Base-by-base conservation (phyloP, 768 basidiomycete genomes). In the Russula sp. region DNA sequence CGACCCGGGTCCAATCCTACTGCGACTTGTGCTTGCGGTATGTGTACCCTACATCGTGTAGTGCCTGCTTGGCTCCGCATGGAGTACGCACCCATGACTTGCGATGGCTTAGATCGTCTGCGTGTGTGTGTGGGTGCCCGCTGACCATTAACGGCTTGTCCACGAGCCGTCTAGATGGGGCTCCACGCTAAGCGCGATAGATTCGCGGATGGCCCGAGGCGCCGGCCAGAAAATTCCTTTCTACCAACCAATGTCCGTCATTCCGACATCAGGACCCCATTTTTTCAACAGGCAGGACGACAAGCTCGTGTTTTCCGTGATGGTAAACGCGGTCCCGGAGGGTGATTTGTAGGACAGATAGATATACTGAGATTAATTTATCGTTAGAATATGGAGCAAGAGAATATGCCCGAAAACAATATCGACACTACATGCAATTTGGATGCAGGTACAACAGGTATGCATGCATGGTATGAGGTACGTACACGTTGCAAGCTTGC, bases 41-140 rank as follows among this genome's bases (percentile, higher is more conserved):
- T 50, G 27, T 40, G 47, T n/a, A 40, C 42, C 42, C 20, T 53
- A 53, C 59, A 53, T 60, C 59, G 59, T 60, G 59, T 53, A 35
- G 16, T 53, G 50, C 59, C 59, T 53, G 34, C 45, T 52, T 22
- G 34, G 44, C 51, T 51, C 59, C 59, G 59, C 59, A 53, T 60
- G 59, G 55, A 27, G 27, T 11, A 37, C 22, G 16, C 44, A 31
- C 27, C 57, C 48, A 40, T 31, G 35, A 18, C 37, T 40, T 7
- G 49, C 37, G 42, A 22, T 52, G 58, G 39, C 58, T 59, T 59
- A 52, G 32, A 31, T 45, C 14, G 13, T 22, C 13, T 20, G 35
- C 9, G 18, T 6, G 27, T 13, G 22, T 27, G 8, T 20, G 47
- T 20, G 10, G 18, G n/a, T 44, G 44, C 44, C 18, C 18, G 18